Percentiles rank a stretch among this genome's conserved stretches.
phyloP scores from a whole-genome alignment of 1,139 yeast genomes.

The Kodamaea plutei region DNA sequence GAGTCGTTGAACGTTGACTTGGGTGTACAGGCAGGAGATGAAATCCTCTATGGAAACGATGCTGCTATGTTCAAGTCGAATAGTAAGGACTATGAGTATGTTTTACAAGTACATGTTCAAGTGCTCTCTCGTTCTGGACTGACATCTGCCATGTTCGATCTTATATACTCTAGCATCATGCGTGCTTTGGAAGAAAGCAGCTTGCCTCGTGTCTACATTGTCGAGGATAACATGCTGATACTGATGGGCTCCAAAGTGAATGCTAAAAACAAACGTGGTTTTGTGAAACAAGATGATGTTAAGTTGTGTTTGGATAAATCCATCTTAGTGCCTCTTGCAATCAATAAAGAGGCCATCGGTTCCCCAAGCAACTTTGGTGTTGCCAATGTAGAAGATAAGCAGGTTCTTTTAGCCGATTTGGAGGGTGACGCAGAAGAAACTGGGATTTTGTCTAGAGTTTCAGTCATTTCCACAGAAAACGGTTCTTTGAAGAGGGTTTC shows the following conservation, averaged over 20 bases:
- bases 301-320: slow-evolving; percentile 9
- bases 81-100: slow-evolving; percentile 45
- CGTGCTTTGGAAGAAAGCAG: slow-evolving; percentile 57
- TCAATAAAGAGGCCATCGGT: slow-evolving; percentile 16
- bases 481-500: slow-evolving; percentile 15
- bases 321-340: slow-evolving; percentile 19
- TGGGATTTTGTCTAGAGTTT: slow-evolving; percentile 40
- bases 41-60: slow-evolving; percentile 13
- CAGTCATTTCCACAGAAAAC: slow-evolving; percentile 25
- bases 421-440: slow-evolving; percentile 80
- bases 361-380: slow-evolving; percentile 62
- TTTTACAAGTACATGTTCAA: slow-evolving; percentile 68
- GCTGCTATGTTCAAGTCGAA: slow-evolving; percentile 20
- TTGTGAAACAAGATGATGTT: slow-evolving; percentile 18
- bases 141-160: slow-evolving; percentile 55
- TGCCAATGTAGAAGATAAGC: slow-evolving; percentile 32
- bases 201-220: slow-evolving; percentile 62
- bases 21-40: slow-evolving; percentile 47
- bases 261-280: slow-evolving; percentile 30
- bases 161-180: slow-evolving; percentile 67
- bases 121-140: slow-evolving; percentile 78
- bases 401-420: slow-evolving; percentile 59
- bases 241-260: slow-evolving; percentile 9
- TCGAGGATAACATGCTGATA: slow-evolving; percentile 34
- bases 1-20: slow-evolving; percentile 42